phyloP scores from a whole-genome alignment of 140 eudicot genomes.

The Anethum foeniculum region DNA sequence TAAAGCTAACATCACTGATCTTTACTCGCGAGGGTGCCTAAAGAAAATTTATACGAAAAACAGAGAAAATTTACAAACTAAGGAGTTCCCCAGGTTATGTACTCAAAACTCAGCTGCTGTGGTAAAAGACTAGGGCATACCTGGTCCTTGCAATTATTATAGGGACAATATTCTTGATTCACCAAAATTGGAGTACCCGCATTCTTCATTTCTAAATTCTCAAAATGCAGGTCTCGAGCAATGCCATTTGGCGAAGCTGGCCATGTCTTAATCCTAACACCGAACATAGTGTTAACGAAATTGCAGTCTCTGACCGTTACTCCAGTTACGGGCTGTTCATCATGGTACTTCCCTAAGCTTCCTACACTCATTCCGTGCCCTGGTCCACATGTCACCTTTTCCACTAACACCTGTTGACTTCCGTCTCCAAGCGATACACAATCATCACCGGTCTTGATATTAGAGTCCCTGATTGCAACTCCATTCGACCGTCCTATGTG shows the following conservation, averaged over 20 bases:
- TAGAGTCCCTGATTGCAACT: conserved; percentile 25
- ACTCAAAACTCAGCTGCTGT: neutral
- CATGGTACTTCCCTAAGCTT: conserved; percentile 13
- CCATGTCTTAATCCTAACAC: conserved; percentile 62
- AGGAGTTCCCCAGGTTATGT: neutral
- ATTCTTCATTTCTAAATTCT: conserved; percentile 43
- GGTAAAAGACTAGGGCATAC: neutral
- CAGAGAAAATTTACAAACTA: neutral
- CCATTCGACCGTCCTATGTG: conserved; percentile 26
- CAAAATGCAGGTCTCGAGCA: conserved; percentile 32
- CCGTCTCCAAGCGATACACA: conserved; percentile 60
- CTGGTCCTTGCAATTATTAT: conserved; percentile 18
- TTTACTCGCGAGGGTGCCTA: conserved; percentile 29
- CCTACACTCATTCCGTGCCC: too few species aligned
- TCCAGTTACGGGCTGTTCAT: conserved; percentile 46
- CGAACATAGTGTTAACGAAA: conserved; percentile 25
- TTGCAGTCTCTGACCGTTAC: conserved; percentile 43
- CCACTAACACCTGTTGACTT: too few species aligned
- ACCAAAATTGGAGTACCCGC: conserved; percentile 45
- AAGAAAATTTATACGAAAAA: neutral
- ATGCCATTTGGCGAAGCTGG: conserved; percentile 20
- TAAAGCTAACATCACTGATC: conserved; percentile 36
- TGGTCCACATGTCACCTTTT: too few species aligned
- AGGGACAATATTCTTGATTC: conserved; percentile 59
- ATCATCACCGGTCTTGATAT: conserved; percentile 59